Evolutionary conservation across 441 rosid genomes (phyloP).

Genomic region (Sinapis alba): DNA sequence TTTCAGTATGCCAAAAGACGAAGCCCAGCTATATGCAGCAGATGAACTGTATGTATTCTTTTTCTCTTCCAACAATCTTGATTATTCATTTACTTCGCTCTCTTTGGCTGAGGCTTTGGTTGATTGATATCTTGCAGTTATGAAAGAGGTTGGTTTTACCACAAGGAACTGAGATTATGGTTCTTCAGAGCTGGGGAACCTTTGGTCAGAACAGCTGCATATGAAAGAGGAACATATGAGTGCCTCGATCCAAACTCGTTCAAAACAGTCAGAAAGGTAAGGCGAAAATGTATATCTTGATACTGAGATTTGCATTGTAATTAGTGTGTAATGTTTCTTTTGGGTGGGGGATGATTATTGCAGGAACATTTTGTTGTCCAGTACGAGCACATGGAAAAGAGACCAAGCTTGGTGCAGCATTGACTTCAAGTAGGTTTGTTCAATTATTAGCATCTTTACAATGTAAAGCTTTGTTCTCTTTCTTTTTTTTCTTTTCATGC

Average conservation of each 20-base stretch:
- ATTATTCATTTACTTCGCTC: background rate
- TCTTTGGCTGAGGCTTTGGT: background rate
- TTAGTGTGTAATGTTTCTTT: background rate
- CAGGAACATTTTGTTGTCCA: constrained; percentile 89
- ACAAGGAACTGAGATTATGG: constrained; percentile 86
- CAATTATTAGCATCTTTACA: constrained; percentile 37
- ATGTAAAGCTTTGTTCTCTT: constrained; percentile 35
- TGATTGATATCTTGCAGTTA: constrained; percentile 55
- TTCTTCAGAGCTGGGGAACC: constrained; percentile 87
- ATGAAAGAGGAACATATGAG: constrained; percentile 90
- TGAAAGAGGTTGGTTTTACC: constrained; percentile 92
- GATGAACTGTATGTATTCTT: constrained; percentile 81
- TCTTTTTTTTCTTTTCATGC: constrained; percentile 7
- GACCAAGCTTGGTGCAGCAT: constrained; percentile 83
- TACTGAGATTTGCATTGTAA: background rate
- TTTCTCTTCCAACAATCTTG: background rate
- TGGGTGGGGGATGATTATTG: constrained; percentile 20
- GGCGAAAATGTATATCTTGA: background rate
- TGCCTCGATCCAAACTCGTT: constrained; percentile 87
- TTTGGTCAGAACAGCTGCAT: constrained; percentile 65
- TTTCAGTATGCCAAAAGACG: constrained; percentile 98
- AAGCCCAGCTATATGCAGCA: constrained; percentile 89
- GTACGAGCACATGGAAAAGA: constrained; percentile 85
- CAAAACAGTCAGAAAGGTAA: constrained; percentile 76
- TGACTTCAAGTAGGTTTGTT: constrained; percentile 44